Evolutionary conservation across 2,329 filamentous ascomycete species (phyloP).

Genomic region (Curvularia eragrostidis): DNA sequence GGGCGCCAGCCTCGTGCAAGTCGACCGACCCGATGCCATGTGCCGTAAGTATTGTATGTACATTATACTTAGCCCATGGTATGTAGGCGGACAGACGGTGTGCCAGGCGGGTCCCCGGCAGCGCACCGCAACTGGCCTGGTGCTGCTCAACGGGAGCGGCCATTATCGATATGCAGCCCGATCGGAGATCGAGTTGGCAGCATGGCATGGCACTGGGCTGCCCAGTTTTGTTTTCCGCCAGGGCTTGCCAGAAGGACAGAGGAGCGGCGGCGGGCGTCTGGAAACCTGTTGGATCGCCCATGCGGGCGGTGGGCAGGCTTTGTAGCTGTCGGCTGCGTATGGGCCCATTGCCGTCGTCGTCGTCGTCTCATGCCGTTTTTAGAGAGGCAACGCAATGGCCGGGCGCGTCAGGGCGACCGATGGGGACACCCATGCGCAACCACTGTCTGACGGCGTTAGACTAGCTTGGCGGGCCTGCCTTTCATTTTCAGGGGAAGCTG

Average conservation of each 20-base stretch:
- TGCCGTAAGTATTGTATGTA: too few relatives aligned
- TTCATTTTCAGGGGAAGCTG: constrained; percentile 42
- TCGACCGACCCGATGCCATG: too few relatives aligned
- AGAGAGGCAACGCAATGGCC: constrained; percentile 30
- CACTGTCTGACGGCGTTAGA: constrained; percentile 31
- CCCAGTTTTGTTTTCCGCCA: constrained; percentile 13
- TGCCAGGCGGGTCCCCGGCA: not conserved
- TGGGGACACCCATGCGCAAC: constrained; percentile 32
- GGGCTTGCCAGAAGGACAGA: constrained; percentile 8
- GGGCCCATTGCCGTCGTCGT: not conserved
- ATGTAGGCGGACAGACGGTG: not conserved
- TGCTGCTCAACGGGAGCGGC: constrained; percentile 10
- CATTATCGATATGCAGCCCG: constrained; percentile 21
- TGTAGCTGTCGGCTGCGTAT: not conserved
- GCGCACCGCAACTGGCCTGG: not conserved
- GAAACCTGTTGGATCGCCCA: constrained; percentile 4
- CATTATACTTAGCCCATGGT: too few relatives aligned
- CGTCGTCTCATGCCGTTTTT: constrained; percentile 20
- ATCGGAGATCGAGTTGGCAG: constrained; percentile 11
- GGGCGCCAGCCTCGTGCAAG: not conserved
- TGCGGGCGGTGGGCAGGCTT: constrained; percentile 5
- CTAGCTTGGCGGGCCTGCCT: constrained; percentile 34
- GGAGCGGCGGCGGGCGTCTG: not conserved
- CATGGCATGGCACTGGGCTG: constrained; percentile 18
- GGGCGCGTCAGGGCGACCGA: constrained; percentile 31